phyloP scores from a whole-genome alignment of 495 filamentous ascomycete genomes.

The Penicillium egyptiacum region DNA sequence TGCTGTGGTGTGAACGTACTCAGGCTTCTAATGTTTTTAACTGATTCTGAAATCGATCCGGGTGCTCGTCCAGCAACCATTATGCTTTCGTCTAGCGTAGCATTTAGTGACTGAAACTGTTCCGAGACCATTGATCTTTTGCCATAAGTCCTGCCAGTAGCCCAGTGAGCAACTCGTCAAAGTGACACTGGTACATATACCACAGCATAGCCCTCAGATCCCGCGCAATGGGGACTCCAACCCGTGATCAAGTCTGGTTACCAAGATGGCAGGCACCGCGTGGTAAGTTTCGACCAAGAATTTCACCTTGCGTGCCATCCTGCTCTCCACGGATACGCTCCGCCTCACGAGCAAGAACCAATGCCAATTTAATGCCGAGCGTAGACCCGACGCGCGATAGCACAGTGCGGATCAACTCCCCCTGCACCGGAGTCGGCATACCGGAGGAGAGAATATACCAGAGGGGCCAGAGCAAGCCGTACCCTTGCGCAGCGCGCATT shows the following conservation, averaged over 20 bases:
- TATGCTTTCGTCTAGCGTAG: too few species aligned
- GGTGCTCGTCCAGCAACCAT: too few species aligned
- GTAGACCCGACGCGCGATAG: constrained; percentile 33
- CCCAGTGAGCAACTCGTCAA: too few species aligned
- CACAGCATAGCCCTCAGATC: too few species aligned
- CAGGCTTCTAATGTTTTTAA: too few species aligned
- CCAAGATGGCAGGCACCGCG: not conserved
- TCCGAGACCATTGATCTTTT: too few species aligned
- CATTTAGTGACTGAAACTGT: too few species aligned
- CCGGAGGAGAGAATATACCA: constrained; percentile 44
- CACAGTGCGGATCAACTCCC: constrained; percentile 30
- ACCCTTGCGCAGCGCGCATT: constrained; percentile 36
- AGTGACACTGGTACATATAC: too few species aligned
- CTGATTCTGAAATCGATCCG: too few species aligned
- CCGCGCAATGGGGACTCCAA: too few species aligned
- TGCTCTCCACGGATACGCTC: constrained; percentile 12
- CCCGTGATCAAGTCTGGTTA: not conserved
- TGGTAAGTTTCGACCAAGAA: not conserved
- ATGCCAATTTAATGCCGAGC: constrained; percentile 42
- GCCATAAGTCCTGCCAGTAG: too few species aligned
- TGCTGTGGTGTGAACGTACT: not conserved
- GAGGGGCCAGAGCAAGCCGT: constrained; percentile 45
- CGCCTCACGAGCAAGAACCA: constrained; percentile 35
- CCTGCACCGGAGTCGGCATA: constrained; percentile 36
- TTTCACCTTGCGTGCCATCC: not conserved